Conservation (phyloP, 139 green algal genomes). For the Mesotaenium endlicherianum region DNA sequence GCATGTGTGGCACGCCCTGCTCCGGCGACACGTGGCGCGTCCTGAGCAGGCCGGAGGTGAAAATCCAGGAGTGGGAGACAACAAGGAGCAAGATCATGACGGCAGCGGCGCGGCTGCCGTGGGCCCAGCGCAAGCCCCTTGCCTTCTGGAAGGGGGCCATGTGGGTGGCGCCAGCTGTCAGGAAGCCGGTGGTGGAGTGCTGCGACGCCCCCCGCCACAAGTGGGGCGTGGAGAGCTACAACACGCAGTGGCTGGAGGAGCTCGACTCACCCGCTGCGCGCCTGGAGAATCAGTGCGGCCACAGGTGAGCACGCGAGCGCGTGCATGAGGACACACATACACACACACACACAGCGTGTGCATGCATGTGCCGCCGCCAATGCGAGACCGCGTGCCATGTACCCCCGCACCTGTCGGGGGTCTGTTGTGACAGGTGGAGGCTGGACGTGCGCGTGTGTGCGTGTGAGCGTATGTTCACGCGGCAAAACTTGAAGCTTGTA, state of each 20-base stretch:
- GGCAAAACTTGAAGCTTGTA: no score
- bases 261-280: neutral
- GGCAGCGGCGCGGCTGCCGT: neutral
- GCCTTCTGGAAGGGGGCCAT: conserved; percentile 21
- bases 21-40: no score
- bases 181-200: neutral
- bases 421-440: neutral
- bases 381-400: no score
- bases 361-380: no score
- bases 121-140: neutral
- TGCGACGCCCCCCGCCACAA: neutral
- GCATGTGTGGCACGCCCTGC: neutral
- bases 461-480: neutral
- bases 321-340: no score
- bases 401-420: no score
- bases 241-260: conserved; percentile 10
- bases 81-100: neutral
- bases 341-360: no score
- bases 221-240: neutral
- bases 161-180: neutral
- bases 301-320: conserved; percentile 28
- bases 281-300: conserved; percentile 26
- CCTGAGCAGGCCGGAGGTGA: conserved; percentile 33
- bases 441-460: neutral
- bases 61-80: conserved; percentile 18